Evolutionary conservation across 495 filamentous ascomycete species (phyloP).

Genomic region (Penicillium tannophilum): DNA sequence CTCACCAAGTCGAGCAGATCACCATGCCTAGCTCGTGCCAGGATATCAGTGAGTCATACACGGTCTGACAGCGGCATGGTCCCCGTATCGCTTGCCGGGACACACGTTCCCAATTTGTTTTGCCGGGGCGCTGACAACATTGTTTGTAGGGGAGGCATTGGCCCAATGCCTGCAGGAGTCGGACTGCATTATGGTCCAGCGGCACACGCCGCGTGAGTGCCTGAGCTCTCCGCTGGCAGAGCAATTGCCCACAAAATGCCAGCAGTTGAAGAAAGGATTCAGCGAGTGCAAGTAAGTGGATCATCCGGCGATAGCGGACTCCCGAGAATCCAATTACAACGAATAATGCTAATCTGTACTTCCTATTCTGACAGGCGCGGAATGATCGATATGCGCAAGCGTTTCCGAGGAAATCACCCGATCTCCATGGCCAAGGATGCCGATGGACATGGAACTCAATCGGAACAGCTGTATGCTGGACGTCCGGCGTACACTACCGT

Average conservation of each 20-base stretch:
- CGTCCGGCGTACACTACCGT: conserved; percentile 65
- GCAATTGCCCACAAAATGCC: conserved; percentile 80
- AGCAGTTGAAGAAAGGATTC: conserved; percentile 90
- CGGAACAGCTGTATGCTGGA: conserved; percentile 76
- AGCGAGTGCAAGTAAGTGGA: conserved; percentile 78
- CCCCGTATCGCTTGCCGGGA: neutral
- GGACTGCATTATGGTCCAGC: conserved; percentile 91
- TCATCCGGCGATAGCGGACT: neutral
- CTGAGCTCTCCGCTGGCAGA: conserved; percentile 76
- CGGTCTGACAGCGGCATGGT: neutral
- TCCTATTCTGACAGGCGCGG: conserved; percentile 57
- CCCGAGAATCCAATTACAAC: neutral
- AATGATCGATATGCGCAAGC: conserved; percentile 97
- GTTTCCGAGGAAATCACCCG: conserved; percentile 94
- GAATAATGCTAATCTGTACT: conserved; percentile 16
- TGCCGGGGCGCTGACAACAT: conserved; percentile 14
- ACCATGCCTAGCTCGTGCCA: conserved; percentile 95
- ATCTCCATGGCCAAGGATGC: conserved; percentile 63
- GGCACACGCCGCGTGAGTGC: conserved; percentile 84
- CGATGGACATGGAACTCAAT: conserved; percentile 47
- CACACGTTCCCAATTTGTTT: neutral
- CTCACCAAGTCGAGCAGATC: conserved; percentile 10
- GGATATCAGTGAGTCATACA: conserved; percentile 76
- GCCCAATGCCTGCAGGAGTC: conserved; percentile 92
- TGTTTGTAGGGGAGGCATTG: conserved; percentile 69